These are phyloP conservation scores for Hypoxylon sp. DNA, from an alignment of 2,329 filamentous ascomycete species.

Conservation along the genomic window DNA sequence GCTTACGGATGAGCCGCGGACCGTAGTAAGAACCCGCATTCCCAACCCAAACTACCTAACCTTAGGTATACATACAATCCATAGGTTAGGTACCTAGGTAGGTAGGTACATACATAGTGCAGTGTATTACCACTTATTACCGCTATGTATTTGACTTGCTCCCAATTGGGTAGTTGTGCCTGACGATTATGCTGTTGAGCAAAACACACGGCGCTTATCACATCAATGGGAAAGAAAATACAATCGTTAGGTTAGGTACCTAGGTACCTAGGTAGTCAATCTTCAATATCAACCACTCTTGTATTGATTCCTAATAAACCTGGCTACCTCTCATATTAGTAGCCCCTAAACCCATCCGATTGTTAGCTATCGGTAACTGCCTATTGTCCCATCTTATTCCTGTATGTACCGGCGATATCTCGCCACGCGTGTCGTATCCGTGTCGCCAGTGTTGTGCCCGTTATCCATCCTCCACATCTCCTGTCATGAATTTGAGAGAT, in stretches of 20 bases:
- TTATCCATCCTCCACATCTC: slow-evolving; percentile 40
- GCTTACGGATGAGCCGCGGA: slow-evolving; percentile 14
- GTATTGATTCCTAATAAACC: slow-evolving; percentile 36
- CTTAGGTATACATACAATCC: no score
- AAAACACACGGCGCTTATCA: slow-evolving; percentile 18
- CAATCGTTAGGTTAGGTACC: not conserved
- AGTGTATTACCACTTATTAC: slow-evolving; percentile 8
- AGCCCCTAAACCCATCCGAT: slow-evolving; percentile 19
- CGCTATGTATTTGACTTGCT: slow-evolving; percentile 5
- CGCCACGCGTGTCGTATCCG: slow-evolving; percentile 29
- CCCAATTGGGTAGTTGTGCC: slow-evolving; percentile 41
- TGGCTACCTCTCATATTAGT: slow-evolving; percentile 22
- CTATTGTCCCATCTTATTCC: slow-evolving; percentile 33
- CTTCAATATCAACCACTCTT: slow-evolving; percentile 26
- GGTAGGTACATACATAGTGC: no score
- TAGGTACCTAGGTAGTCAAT: not conserved
- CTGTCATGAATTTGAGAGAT: slow-evolving; percentile 35
- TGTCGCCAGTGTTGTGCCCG: slow-evolving; percentile 27
- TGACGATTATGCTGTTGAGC: slow-evolving; percentile 34
- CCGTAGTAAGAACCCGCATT: slow-evolving; percentile 10
- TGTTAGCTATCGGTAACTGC: slow-evolving; percentile 25
- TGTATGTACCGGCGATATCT: slow-evolving; percentile 41
- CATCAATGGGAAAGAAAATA: slow-evolving; percentile 2
- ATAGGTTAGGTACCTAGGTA: not conserved
- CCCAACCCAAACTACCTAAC: slow-evolving; percentile 14